Percentiles rank a stretch among this genome's conserved stretches.
Conservation (phyloP, 257 asterid genomes). For the Solanum pinnatisectum region DNA sequence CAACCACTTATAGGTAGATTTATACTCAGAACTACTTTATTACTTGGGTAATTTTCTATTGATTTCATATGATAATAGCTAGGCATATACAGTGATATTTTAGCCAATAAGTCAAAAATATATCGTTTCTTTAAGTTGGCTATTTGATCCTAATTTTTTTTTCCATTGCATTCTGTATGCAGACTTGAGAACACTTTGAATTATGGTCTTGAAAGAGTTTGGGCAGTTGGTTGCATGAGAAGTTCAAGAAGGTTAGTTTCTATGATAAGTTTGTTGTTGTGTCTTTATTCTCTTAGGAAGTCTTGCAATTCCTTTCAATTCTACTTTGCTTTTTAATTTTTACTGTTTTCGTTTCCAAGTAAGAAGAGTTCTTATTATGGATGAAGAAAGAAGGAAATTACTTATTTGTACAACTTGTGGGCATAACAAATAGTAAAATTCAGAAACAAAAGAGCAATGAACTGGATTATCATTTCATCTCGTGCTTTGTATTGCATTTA, state of each 20-base stretch:
- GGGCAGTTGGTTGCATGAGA: slow-evolving; percentile 91
- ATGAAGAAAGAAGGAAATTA: background rate
- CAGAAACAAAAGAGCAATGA: background rate
- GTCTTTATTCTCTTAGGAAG: background rate
- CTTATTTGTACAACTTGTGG: background rate
- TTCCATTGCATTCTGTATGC: slow-evolving; percentile 8
- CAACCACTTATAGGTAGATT: slow-evolving; percentile 85
- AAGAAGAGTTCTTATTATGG: background rate
- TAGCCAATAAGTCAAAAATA: background rate
- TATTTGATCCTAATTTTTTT: background rate
- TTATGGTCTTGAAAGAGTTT: slow-evolving; percentile 98
- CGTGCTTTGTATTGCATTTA: background rate
- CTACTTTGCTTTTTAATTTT: background rate
- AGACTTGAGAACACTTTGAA: slow-evolving; percentile 95
- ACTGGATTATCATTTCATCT: background rate
- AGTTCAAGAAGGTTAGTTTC: slow-evolving; percentile 78
- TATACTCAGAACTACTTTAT: background rate
- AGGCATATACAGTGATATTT: background rate
- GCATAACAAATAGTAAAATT: background rate
- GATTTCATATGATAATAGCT: background rate
- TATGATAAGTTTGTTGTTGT: background rate
- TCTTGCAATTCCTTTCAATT: background rate
- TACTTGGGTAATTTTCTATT: background rate
- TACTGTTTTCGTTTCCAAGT: background rate
- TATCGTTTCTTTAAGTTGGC: background rate